Base-by-base conservation (phyloP, 2,329 filamentous ascomycete species). In the Didymella exigua region DNA sequence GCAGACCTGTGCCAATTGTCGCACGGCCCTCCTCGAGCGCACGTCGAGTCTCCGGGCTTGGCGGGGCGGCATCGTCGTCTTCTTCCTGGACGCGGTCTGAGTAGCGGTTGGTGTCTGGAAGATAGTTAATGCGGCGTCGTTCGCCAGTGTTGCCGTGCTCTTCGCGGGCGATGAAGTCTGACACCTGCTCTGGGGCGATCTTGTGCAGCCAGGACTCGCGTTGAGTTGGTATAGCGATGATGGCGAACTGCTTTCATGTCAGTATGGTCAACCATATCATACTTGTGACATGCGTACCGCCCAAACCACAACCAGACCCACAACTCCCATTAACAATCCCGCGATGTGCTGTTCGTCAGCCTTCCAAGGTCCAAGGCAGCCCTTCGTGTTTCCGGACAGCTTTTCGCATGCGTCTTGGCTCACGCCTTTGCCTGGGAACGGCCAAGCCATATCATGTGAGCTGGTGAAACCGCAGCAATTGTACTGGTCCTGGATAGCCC, bases 391-490 rank as follows among this genome's bases (percentile, higher is more conserved):
- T 0, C 77, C 76, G 59, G 79, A 85, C 4, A 78, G 71, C 40
- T 76, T 68, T 4, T 74, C 61, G 65, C 86, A 88, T 11, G 74
- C 69, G 37, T 72, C 61, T 18, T 51, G 36, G 36, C 65, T 58
- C 38, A 72, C 44, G 45, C 64, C 61, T 46, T 71, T 59, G 49
- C 75, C 51, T 48, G 78, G 77, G 54, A 89, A 89, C 0, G 88
- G 89, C 77, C 82, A 90, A 0, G 83, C 82, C 61, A 82, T 83
- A 65, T 91, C 87, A 26, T 68, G 72, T 24, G 84, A 68, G 4
- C 77, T 81, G 50, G 79, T 79, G 29, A 89, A 77, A 0, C 89
- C 89, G 61, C 89, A 91, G 75, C 89, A 91, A 7, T 81, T 68
- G 27, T 89, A 81, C 0, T 80, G 71, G 66, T 91, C 85, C 65